phyloP scores from a whole-genome alignment of 2,329 filamentous ascomycete species.

The Colletotrichum abscissum region DNA sequence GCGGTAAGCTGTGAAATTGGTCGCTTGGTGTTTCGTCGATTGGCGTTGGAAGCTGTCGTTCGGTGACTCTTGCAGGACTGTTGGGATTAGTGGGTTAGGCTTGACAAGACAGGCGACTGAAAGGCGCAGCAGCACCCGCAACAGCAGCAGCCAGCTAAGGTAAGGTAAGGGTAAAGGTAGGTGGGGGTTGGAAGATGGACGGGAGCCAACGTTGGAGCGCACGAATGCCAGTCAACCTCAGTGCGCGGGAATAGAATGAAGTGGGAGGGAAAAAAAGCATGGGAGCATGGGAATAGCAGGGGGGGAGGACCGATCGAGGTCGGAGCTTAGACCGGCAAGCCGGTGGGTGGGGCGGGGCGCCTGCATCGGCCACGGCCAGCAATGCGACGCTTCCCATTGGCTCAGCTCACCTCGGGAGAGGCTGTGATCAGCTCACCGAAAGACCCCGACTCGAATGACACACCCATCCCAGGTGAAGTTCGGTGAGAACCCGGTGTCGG shows the following conservation, averaged over 20 bases:
- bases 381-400: neutral
- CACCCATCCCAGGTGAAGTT: neutral
- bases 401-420: neutral
- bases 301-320: neutral
- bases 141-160: no score
- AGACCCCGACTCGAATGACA: neutral
- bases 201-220: neutral
- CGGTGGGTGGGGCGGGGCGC: neutral
- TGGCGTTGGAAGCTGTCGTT: neutral
- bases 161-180: neutral
- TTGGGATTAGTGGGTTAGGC: neutral
- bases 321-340: conserved; percentile 19
- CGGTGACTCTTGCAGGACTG: neutral
- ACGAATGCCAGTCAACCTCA: neutral
- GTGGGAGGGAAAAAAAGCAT: neutral
- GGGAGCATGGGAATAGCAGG: neutral
- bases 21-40: neutral
- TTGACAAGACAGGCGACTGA: neutral
- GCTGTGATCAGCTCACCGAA: neutral
- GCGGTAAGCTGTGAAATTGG: neutral
- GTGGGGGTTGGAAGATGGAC: conserved; percentile 1
- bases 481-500: neutral
- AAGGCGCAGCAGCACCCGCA: neutral
- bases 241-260: conserved; percentile 4
- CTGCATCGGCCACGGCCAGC: conserved; percentile 6